Evolutionary conservation across 73 alveolate species (phyloP), one percentile per base, ranked within the genome.

Genomic region (Durusdinium trenchii): DNA sequence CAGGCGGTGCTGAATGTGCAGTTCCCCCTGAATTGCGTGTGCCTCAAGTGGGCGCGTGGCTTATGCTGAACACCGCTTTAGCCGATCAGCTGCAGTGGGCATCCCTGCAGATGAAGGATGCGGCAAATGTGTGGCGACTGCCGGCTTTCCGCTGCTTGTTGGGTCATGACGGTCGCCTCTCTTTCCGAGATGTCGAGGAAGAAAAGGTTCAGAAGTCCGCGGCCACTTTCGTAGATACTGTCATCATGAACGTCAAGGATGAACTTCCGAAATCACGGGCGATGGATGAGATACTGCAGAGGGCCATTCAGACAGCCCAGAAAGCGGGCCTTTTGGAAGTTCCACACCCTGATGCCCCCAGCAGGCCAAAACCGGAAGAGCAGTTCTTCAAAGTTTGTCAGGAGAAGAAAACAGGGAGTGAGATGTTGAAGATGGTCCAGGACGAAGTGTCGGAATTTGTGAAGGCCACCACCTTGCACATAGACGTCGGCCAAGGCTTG

Each of bases 81-180:
- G 78, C 78, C 6, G 78, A 64, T n/a, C 78, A 64, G 78, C 78
- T 64, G 78, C 78, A 64, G 78, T 64, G 78, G 78, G 78, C 78
- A 12, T 64, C 78, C 6, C 78, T 64, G 12, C 78, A 64, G 38
- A 7, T 64, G 78, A 64, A 64, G 38, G 78, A 64, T 20, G 78
- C 78, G 6, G 78, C 78, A n/a, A 64, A 64, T 20, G 78, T 40
- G 43, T 64, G 78, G 78, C 78, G 78, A n/a, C 78, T 64, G 78
- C 78, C 78, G 35, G 78, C 78, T 20, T 64, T 64, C 38, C 78
- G 78, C 40, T 12, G 35, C 9, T 40, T 64, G 10, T 40, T 64
- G 78, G 78, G 78, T 9, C 6, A n/a, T n/a, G 78, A 64, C 43
- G 78, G 38, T 10, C 9, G n/a, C 43, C 6, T 4, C 18, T 7